Evolutionary conservation across 75 land plant species (phyloP), one percentile per base, ranked within the genome.

Genomic region (Adiantum capillusveneris): DNA sequence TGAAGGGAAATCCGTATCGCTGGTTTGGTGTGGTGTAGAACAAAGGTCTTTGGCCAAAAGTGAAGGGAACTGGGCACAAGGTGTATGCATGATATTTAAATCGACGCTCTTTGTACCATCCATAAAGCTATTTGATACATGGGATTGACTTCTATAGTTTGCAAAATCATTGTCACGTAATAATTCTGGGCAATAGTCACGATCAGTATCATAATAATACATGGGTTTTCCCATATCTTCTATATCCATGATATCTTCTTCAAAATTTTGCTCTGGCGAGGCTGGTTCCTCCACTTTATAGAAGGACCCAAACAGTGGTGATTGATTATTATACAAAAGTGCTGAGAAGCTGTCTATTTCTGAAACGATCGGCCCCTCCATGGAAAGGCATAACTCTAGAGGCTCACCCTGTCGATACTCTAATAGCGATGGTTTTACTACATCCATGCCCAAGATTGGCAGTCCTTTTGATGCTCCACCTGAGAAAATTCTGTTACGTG

Each of bases 231-330:
- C 55, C 55, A 25, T 53, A 27, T 53, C 55, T 53, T 53, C 55
- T 6, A 53, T 5, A 26, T 53, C 55, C 3, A 25, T 25, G 2
- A 25, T 6, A 24, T 53, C 55, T 18, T 48, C 51, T 5, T 48
- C 51, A 19, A 11, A 19, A 5, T 12, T 18, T 5, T 18, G 51
- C 18, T 48, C 51, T 24, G 55, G 28, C 25, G 55, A 53, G 1
- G 55, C 6, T 19, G 55, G 55, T 24, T 25, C 29, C 28, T 53
- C 55, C 14, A 53, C 55, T n/a, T n/a, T n/a, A 53, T 3, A 53
- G 25, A 53, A 53, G 3, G 17, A 14, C 13, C 14, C 22, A 46
- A 6, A 6, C 17, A 3, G 17, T 6, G 5, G 17, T 6, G 12
- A 3, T 25, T 22, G 37, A 34, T 34, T 9, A 34, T 34, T 34